Evolutionary conservation across 2,329 filamentous ascomycete genomes (phyloP), one percentile per base, ranked within the genome.

Genomic region (Venturia nashicola): DNA sequence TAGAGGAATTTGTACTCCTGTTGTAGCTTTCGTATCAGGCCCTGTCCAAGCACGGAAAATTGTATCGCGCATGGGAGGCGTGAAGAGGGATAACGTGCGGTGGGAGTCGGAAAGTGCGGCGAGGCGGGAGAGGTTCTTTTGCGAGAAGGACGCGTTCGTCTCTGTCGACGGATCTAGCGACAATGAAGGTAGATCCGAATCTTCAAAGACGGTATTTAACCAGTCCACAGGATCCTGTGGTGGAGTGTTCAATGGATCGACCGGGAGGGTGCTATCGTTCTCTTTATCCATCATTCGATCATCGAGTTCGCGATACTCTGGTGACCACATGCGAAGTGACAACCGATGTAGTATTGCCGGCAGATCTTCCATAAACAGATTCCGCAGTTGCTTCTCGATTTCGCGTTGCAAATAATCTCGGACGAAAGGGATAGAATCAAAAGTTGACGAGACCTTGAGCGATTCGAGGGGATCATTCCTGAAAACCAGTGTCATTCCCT

Each of bases 371-470:
- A 97, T 97, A 81, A 99, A 96, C 68, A 99, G 74, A 63, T 92
- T 91, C 39, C 94, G 87, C 66, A 99, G 78, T 75, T 97, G 94
- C 61, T 85, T 89, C 76, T 99, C 94, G 70, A 99, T 99, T 66
- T 93, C 96, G 73, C 90, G 89, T 73, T 99, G 94, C 64, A 99
- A 79, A 74, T 97, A 97, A 75, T 99, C 92, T 69, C 94, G 88
- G 67, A 99, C 94, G 72, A 99, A 99, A 55, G 94, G 93, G 71
- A 99, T 99, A 14, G 93, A 96, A 78, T 99, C 94, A 76, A 99
- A 99, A 55, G 94, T 99, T 69, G 93, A 97, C 0, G 93, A 97
- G 68, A 99, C 94, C 79, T 97, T 97, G 71, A 99, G 86, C 5
- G 93, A 97, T 74, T 99, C 94, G 66, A 99, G 85, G 5, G 94